Evolutionary conservation across 2,329 filamentous ascomycete species (phyloP).

Genomic region (Colletotrichum sp.): DNA sequence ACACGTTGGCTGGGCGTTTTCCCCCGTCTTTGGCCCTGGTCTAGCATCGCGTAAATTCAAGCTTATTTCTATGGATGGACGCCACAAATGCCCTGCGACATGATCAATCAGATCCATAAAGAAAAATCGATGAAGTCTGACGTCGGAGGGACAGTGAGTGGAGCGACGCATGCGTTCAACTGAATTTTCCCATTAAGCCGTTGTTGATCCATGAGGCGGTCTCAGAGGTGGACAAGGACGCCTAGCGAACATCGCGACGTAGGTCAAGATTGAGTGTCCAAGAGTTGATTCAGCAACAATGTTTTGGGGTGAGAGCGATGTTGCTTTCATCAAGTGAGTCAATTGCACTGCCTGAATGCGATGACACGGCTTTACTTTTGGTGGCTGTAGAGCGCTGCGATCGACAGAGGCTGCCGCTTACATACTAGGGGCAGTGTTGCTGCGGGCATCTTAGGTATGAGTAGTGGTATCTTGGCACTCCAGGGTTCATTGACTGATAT

Average conservation of each 20-base stretch:
- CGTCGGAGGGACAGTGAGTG: background rate
- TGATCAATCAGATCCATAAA: background rate
- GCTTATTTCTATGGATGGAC: background rate
- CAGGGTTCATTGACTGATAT: no score
- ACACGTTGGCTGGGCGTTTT: background rate
- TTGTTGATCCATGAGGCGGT: background rate
- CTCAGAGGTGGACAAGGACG: background rate
- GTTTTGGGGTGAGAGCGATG: background rate
- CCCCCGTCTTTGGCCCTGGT: background rate
- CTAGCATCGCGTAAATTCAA: background rate
- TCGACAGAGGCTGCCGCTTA: background rate
- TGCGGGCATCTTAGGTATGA: background rate
- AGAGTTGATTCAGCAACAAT: background rate
- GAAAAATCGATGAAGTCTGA: background rate
- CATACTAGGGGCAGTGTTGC: background rate
- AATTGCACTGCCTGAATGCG: background rate
- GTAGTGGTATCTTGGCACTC: no score
- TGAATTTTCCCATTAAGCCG: fast-evolving
- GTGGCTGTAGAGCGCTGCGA: background rate
- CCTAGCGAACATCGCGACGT: background rate
- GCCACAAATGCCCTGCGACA: background rate
- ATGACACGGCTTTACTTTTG: background rate
- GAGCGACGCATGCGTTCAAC: background rate
- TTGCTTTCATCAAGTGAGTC: background rate
- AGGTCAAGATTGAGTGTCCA: background rate